Conservation (phyloP, 2,329 filamentous ascomycete species). For the Aspergillus carbonarius region DNA sequence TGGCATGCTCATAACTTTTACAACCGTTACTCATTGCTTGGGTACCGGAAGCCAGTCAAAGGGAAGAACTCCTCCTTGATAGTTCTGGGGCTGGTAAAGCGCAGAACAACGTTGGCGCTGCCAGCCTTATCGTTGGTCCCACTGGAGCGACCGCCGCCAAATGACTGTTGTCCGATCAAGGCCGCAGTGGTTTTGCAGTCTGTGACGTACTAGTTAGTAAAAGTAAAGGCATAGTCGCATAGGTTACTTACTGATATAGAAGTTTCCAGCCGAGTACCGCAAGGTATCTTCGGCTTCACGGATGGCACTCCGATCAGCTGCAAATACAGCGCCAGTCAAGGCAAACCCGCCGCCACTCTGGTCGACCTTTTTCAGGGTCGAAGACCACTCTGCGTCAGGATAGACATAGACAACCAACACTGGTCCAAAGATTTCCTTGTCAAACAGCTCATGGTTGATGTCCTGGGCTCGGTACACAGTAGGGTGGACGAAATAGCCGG, state of each 20-base stretch:
- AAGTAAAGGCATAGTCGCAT: background rate
- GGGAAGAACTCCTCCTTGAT: slow-evolving; percentile 72
- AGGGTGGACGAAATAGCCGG: slow-evolving; percentile 77
- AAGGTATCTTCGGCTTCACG: slow-evolving; percentile 38
- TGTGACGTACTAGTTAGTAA: slow-evolving; percentile 1
- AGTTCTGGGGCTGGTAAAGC: slow-evolving; percentile 64
- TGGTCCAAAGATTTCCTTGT: slow-evolving; percentile 77
- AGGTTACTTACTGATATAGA: slow-evolving; percentile 39
- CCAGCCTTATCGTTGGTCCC: slow-evolving; percentile 74
- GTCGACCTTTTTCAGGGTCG: slow-evolving; percentile 51
- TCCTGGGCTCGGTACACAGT: slow-evolving; percentile 74
- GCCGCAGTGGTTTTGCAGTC: slow-evolving; percentile 61
- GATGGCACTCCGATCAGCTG: slow-evolving; percentile 36
- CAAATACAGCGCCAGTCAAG: slow-evolving; percentile 42
- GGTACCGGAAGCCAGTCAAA: slow-evolving; percentile 62
- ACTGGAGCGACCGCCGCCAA: slow-evolving; percentile 66
- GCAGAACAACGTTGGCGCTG: slow-evolving; percentile 58
- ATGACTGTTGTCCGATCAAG: slow-evolving; percentile 71
- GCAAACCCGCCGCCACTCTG: slow-evolving; percentile 35
- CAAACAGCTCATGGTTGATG: slow-evolving; percentile 69
- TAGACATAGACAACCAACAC: slow-evolving; percentile 73
- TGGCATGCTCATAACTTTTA: background rate
- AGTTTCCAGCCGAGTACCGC: slow-evolving; percentile 40
- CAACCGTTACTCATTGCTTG: slow-evolving; percentile 55
- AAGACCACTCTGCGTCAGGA: slow-evolving; percentile 65